phyloP scores from a whole-genome alignment of 2,329 filamentous ascomycete species.

The Atkinsonella texensis region DNA sequence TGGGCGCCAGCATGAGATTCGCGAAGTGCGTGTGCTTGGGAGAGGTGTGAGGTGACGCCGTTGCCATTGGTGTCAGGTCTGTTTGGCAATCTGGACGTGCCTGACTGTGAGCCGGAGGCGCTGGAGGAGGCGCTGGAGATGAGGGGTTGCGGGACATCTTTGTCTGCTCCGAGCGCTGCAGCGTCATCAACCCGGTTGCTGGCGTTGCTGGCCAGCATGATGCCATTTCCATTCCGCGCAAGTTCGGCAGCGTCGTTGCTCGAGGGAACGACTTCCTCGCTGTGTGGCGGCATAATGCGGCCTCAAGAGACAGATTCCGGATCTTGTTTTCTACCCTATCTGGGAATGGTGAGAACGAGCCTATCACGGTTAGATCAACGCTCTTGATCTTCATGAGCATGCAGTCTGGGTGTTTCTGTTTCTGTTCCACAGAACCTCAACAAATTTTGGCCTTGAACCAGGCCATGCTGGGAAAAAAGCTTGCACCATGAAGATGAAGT shows the following conservation, averaged over 20 bases:
- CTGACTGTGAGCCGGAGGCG: slow-evolving; percentile 7
- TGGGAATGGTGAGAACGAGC: background rate
- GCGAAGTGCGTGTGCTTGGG: background rate
- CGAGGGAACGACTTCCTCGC: slow-evolving; percentile 18
- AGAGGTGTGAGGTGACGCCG: background rate
- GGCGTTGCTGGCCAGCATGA: slow-evolving; percentile 2
- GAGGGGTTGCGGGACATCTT: slow-evolving; percentile 6
- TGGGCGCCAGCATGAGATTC: slow-evolving; percentile 7
- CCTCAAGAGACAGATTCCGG: background rate
- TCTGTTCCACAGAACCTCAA: background rate
- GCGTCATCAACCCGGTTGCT: background rate
- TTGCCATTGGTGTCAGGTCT: slow-evolving; percentile 11
- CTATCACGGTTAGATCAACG: background rate
- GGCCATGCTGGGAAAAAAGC: background rate
- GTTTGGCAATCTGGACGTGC: background rate
- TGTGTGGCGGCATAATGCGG: slow-evolving; percentile 23
- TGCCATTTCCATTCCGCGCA: slow-evolving; percentile 7
- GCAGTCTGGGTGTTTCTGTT: background rate
- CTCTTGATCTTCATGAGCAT: background rate
- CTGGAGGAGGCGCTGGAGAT: background rate
- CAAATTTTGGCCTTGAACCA: background rate
- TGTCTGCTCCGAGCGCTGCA: background rate
- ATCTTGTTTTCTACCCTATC: background rate
- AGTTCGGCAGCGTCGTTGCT: slow-evolving; percentile 14
- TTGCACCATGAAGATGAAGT: background rate